A percentile compares a stretch with the other conserved stretches of the same genome.
Conservation (phyloP, 2,329 filamentous ascomycete species). For the Monosporascus ibericus region DNA sequence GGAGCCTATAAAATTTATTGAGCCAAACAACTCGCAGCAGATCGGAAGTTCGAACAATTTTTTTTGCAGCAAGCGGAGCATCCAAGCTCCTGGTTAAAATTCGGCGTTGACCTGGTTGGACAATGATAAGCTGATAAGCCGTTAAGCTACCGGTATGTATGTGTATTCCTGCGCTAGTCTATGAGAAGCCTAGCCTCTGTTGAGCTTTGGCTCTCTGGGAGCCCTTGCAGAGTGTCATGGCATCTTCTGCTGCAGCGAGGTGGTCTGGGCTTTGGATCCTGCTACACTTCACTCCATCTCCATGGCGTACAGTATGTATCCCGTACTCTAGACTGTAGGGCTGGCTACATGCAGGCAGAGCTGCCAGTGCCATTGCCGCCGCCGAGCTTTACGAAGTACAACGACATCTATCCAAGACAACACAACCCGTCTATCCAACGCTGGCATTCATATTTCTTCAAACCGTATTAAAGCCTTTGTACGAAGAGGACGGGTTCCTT, state of each 20-base stretch:
- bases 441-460: too few relatives aligned
- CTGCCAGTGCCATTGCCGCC: neutral
- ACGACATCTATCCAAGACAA: neutral
- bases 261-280: too few relatives aligned
- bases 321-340: neutral
- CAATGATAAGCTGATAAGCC: neutral
- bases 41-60: conserved; percentile 32
- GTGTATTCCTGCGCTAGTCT: too few relatives aligned
- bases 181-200: neutral
- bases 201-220: too few relatives aligned
- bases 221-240: too few relatives aligned
- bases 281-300: neutral
- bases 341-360: neutral
- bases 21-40: conserved; percentile 20
- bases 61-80: conserved; percentile 25
- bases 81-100: neutral
- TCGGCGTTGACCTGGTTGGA: neutral
- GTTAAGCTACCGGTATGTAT: neutral
- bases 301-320: neutral
- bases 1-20: conserved; percentile 32
- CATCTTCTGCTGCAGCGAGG: too few relatives aligned
- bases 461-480: too few relatives aligned
- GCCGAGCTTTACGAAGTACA: neutral
- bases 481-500: too few relatives aligned
- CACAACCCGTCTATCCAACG: too few relatives aligned